These are phyloP conservation scores for Talaromyces sp. DNA, from an alignment of 2,329 filamentous ascomycete species.

Conservation along the genomic window DNA sequence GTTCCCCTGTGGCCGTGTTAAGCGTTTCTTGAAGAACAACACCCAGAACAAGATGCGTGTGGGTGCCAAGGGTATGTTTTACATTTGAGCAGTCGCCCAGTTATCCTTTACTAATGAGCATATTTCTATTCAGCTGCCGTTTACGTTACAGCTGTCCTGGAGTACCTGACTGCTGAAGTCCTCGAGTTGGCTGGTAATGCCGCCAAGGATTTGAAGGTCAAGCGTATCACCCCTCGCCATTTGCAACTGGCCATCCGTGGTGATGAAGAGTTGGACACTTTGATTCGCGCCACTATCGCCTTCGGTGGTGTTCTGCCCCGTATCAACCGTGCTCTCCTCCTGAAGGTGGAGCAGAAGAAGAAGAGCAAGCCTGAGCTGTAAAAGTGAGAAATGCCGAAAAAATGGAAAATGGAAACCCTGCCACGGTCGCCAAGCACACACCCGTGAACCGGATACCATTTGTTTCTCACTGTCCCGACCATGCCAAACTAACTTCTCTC, in stretches of 20 bases:
- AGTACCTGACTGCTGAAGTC: conserved; percentile 97
- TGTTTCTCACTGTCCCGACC: conserved; percentile 10
- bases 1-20: conserved; percentile 99
- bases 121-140: conserved; percentile 68
- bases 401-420: not conserved
- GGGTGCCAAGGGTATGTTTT: conserved; percentile 72
- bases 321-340: conserved; percentile 94
- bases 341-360: conserved; percentile 99
- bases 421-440: no score
- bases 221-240: conserved; percentile 98
- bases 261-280: conserved; percentile 95
- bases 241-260: conserved; percentile 97
- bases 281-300: conserved; percentile 96
- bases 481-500: conserved; percentile 4
- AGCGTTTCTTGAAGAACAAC: conserved; percentile 99
- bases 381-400: conserved; percentile 7
- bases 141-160: conserved; percentile 95
- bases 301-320: conserved; percentile 98
- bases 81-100: not conserved
- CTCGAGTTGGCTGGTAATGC: conserved; percentile 97
- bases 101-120: conserved; percentile 17
- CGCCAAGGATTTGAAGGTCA: conserved; percentile 99
- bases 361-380: conserved; percentile 62
- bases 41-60: conserved; percentile 99
- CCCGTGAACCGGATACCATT: conserved; percentile 1